Evolutionary conservation across 1,139 yeast species (phyloP), one percentile per base, ranked within the genome.

Genomic region (Oligophagozyma castellii): DNA sequence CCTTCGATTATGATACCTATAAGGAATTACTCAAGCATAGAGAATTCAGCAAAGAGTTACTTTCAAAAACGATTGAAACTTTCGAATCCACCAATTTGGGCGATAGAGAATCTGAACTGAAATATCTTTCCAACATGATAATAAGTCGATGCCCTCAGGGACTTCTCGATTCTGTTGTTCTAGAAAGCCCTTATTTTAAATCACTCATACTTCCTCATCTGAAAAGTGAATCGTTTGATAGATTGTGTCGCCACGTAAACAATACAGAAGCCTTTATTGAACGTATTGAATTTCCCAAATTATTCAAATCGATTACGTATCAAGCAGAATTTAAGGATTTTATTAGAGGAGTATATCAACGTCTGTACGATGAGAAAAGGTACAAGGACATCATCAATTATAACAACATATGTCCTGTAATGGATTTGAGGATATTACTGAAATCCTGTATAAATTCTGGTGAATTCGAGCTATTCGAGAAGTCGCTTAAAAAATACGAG

Each of bases 1-100:
- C 43, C 26, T 51, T 50, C 29, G 55, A 49, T 36, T 49, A 39
- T 27, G 53, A 47, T 23, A 51, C 56, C 5, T 51, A 46, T 29
- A 38, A 43, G 18, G 38, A 42, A 23, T 34, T 51, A 25, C 35
- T 49, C 12, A 24, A 29, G 3, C 30, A 40, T 11, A 33, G 35
- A 19, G 38, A 37, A 24, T 29, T 44, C 14, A 41, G 42, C 23
- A 14, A 32, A 11, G 31, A 37, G 3, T 38, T 49, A 4, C 7
- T 18, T 18, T 7, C 20, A 7, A 18, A 18, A 10, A 10, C 10
- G 10, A 18, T 18, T 18, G 8, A 10, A 7, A 18, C 10, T 7
- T 7, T 18, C 10, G 8, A 7, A 10, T 7, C 7, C 20, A 10
- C 10, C 10, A n/a, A n/a, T n/a, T n/a, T n/a, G n/a, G n/a, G n/a